Evolutionary conservation across 208 protist genomes (phyloP), one percentile per base, ranked within the genome.

Genomic region (Crithidia thermophila): DNA sequence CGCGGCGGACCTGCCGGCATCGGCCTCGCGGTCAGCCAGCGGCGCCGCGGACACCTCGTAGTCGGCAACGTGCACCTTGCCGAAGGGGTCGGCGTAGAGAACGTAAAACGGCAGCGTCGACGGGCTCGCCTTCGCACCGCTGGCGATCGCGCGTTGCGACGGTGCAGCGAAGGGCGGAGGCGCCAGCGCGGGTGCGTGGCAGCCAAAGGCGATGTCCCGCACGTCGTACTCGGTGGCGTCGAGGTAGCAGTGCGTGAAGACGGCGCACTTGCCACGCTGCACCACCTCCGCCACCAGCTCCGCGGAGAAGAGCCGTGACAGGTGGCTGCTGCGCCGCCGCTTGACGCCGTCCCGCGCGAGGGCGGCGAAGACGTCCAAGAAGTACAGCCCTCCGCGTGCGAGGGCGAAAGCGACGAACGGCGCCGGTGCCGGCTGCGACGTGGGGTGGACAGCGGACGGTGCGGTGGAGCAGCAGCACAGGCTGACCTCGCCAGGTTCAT

Each of bases 371-470:
- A 84, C 73, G 60, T 95, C 87, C 27, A 95, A 71, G 16, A 88
- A 18, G 59, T 81, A 84, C 0, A 93, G 40, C 21, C 87, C 79
- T 3, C 90, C 90, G 4, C 83, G 51, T 10, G 72, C 67, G 46
- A 92, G 64, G 11, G 76, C 81, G 67, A 95, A 93, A 5, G 78
- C 75, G 9, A 95, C 85, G 36, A 91, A 68, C 4, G 84, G 88
- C 9, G 51, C 47, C 45, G 66, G 60, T 31, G 68, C 0, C 30
- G 53, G 33, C 1, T 36, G 9, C 0, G 30, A 37, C 8, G 37
- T 30, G 30, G n/a, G 28, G 3, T 36, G 13, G 49, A 13, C 57
- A n/a, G 2, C 49, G 8, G 34, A 23, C 3, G 34, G 16, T 8
- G 50, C 27, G 0, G 70, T 61, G 0, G 87, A 81, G 39, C 76